Base-by-base conservation (phyloP, 306 rosid genomes). In the Vicia sativa region DNA sequence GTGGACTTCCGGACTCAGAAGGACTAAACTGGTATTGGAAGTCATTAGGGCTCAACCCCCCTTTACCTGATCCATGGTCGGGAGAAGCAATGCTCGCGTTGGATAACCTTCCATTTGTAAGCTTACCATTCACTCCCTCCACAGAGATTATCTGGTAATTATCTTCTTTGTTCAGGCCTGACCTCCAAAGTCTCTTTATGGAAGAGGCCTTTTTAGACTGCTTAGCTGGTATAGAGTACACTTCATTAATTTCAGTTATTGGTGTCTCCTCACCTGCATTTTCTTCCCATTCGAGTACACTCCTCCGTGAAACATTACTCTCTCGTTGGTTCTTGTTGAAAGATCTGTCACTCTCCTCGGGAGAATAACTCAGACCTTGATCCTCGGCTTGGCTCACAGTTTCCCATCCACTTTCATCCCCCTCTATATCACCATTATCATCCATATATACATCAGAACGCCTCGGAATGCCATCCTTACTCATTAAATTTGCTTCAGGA, bases 331-430 rank as follows among this genome's bases (percentile, higher is more conserved):
- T 78, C 81, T 78, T 86, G 82, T 82, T 87, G 69, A 87, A 82
- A 7, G 88, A 87, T 43, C 44, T 73, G 41, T 64, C 77, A 71
- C 89, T 87, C 74, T 87, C 96, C 49, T 84, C 96, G 4, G 81
- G 89, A 25, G 98, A 90, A 83, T 73, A 86, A 81, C 93, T 86
- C 3, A 96, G 90, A 59, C 84, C 95, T 79, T 92, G 95, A 81
- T 92, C 96, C 73, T 92, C 98, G 7, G 61, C 60, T 62, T 90
- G 96, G 80, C 98, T 92, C 60, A 85, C 98, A 43, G 98, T 92
- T 76, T 92, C 98, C 98, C 98, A 92, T 67, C 96, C 98, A 74
- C 98, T 92, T 77, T 92, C 98, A 64, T 92, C 98, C 60, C 75
- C 95, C 60, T 89, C 98, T 43, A 89, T 57, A 53, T 90, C 93